Percentiles rank a stretch among this genome's conserved stretches.
These are phyloP conservation scores for Rutidosis leptorrhynchoides DNA, from an alignment of 129 eudicot genomes.

Conservation along the genomic window DNA sequence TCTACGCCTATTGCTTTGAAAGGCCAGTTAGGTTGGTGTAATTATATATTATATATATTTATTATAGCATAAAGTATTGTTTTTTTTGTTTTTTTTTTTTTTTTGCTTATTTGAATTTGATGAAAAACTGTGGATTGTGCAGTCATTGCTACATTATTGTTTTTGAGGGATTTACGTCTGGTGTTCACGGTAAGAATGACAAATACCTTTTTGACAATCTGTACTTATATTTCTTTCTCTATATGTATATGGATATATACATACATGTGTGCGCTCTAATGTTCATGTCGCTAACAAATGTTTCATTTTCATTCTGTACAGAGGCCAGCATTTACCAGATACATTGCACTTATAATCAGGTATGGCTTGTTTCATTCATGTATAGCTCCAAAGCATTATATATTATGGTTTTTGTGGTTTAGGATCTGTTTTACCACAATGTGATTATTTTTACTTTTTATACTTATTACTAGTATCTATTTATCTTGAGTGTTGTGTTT, in stretches of 20 bases:
- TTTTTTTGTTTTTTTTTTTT: too few relatives aligned
- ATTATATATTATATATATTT: not conserved
- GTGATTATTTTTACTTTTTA: too few relatives aligned
- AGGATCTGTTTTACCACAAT: not conserved
- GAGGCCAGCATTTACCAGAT: conserved; percentile 63
- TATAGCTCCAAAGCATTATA: not conserved
- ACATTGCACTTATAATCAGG: conserved; percentile 62
- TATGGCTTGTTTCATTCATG: conserved; percentile 17
- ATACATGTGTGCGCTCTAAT: not conserved
- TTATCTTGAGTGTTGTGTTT: too few relatives aligned
- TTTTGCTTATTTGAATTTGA: conserved; percentile 12
- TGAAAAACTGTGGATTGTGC: conserved; percentile 40
- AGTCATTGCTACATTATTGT: conserved; percentile 79
- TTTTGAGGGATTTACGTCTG: conserved; percentile 57
- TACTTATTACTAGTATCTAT: too few relatives aligned
- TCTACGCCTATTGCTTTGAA: conserved; percentile 49
- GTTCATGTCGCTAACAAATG: conserved; percentile 11
- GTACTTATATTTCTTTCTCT: too few relatives aligned
- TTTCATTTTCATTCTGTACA: conserved; percentile 34
- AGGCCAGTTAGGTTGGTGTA: conserved; percentile 83
- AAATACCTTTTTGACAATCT: not conserved
- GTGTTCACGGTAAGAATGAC: conserved; percentile 50
- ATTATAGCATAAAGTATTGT: not conserved
- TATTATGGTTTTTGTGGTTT: conserved; percentile 2
- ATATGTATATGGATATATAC: not conserved